Base-by-base conservation (phyloP, 164 flowering plant species). In the Paratinospora sagittata region DNA sequence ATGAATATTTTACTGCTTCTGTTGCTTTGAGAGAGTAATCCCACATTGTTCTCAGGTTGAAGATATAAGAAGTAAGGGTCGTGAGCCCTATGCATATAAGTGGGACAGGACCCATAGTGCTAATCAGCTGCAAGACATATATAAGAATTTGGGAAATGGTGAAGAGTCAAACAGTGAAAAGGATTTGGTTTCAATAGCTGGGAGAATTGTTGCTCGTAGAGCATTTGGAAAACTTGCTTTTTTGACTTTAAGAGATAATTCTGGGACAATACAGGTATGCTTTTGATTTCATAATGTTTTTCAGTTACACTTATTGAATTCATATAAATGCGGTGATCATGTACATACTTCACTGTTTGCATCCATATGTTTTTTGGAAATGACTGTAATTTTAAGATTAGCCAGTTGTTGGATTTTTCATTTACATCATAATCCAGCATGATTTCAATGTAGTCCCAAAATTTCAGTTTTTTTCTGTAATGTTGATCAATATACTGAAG, bases 181-280 rank as follows among this genome's bases (percentile, higher is more conserved):
- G 36, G 92, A 88, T 84, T 73, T 65, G 61, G 98, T 92, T 3
- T 87, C 92, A 4, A 75, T 94, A 36, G 85, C 92, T 11, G 98
- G 98, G 68, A 88, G 98, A 75, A 85, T 92, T 80, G 85, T 90
- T 63, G 95, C 93, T 74, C 89, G 97, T 12, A 82, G 97, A 82
- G 92, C 88, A 12, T 90, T 90, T 81, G 97, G 98, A 63, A 92
- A 92, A 84, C 97, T 94, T 68, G 95, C 89, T 12, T 94, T 94
- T 78, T 74, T 94, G 52, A 88, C 97, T 11, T 70, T 94, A 58
- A 82, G 97, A 73, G 98, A 94, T 81, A 88, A 88, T 71, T 89
- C 98, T 0, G 97, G 97, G 69, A 86, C 89, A 21, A 89, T 94
- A 74, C 97, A 91, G 91, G 96, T 91, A 52, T 70, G 66, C 57